Evolutionary conservation across 768 basidiomycete species (phyloP), one percentile per base, ranked within the genome.

Genomic region (Paxillus involutus): DNA sequence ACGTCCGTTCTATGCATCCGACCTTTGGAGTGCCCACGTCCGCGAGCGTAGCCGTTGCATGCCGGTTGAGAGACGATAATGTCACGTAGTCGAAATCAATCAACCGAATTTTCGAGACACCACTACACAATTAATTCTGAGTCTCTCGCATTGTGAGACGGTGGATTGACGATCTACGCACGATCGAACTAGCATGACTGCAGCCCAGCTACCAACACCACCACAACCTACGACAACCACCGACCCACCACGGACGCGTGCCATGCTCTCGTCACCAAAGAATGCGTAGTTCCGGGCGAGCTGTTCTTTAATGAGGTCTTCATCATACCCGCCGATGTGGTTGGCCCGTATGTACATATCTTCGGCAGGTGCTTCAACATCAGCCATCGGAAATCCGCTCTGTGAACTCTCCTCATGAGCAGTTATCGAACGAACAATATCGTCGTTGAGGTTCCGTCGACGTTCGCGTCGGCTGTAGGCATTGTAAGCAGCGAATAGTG

Each of bases 1-100:
- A 77, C 2, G 81, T 75, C 45, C 80, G 79, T 65, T 88, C 84
- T 60, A 97, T 74, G 71, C 86, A 84, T 61, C 75, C 75, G 8
- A 98, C 96, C 71, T 99, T 98, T 2, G 96, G 88, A 11, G 86
- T 94, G 19, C 94, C 96, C 40, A 99, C 97, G 63, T 98, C 94
- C 2, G 84, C 75, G n/a, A 91, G 79, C 3, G 80, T 79, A 9
- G 97, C 97, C 6, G 91, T 90, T 16, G 96, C 94, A 63, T 98
- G 96, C 44, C 96, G 81, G 69, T 99, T 98, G 37, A 99, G 81
- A 0, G 94, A 97, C 3, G 92, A 95, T 13, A 99, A 76, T 0
- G 95, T 94, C 59, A 98, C 95, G 59, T 95, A 86, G 81, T 98
- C 97, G 68, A 98, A 98, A 76, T 98, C 92, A 10, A 94, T 75